A percentile compares a stretch with the other conserved stretches of the same genome.
Evolutionary conservation across 2,329 filamentous ascomycete species (phyloP).

Genomic region (Colletotrichum higginsianum): DNA sequence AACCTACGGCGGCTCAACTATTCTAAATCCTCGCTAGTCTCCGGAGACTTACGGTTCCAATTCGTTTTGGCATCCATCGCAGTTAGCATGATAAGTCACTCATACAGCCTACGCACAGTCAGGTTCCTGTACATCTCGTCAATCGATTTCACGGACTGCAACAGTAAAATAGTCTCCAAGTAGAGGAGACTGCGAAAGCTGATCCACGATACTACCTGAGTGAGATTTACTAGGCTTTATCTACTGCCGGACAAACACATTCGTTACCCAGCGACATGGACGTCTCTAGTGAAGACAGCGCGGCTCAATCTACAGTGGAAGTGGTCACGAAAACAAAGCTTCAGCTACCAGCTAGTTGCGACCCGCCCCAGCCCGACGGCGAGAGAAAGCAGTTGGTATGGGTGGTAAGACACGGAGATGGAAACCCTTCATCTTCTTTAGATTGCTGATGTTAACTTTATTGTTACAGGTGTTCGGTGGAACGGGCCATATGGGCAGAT

Average conservation of each 20-base stretch:
- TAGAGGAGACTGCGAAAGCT: background rate
- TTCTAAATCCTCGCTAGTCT: background rate
- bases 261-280: slow-evolving; percentile 19
- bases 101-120: background rate
- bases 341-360: slow-evolving; percentile 85
- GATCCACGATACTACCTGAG: background rate
- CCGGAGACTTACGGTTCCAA: background rate
- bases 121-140: background rate
- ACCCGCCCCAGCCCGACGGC: slow-evolving; percentile 81
- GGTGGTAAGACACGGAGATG: slow-evolving; percentile 74
- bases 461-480: slow-evolving; percentile 84
- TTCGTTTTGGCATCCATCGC: background rate
- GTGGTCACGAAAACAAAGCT: slow-evolving; percentile 53
- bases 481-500: slow-evolving; percentile 96
- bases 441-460: background rate
- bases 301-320: slow-evolving; percentile 23
- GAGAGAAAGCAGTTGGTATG: slow-evolving; percentile 85
- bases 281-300: slow-evolving; percentile 32
- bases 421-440: slow-evolving; percentile 9
- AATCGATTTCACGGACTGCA: no score
- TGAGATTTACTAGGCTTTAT: no score
- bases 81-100: background rate
- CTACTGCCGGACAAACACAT: background rate
- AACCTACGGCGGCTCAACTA: background rate
- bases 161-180: background rate